Base-by-base conservation (phyloP, 352 stramenopile genomes). In the Globisporangium lucens region DNA sequence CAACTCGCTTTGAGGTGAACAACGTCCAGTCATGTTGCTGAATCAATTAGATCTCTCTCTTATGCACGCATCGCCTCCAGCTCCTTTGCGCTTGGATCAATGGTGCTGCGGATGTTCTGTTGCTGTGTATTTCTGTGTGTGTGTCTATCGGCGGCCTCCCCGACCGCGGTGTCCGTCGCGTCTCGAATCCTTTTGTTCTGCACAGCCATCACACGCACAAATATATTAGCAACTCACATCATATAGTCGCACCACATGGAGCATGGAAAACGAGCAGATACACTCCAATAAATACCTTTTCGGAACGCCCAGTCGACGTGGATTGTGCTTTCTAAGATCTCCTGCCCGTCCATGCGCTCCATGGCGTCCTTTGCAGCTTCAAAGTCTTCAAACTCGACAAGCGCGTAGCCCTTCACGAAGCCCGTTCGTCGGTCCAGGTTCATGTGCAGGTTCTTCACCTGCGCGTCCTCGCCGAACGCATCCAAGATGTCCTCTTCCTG, bases 401-500 rank as follows among this genome's bases (percentile, higher is more conserved):
- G 81, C 51, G 94, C 94, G 75, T 99, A 99, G 29, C 95, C 93
- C 76, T 98, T 99, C 46, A 98, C 91, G 73, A 98, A 98, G 46
- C 97, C 97, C 33, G 95, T 98, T 66, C 92, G 86, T 61, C 96
- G 80, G 77, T 99, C 96, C 35, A 98, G 74, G 70, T 98, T 98
- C 75, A 99, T 76, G 76, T 98, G 91, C 71, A 99, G 75, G 74
- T 98, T 98, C 76, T 98, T 98, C 9, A 99, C 92, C 36, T 89
- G 83, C n/a, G 96, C 96, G 75, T 97, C 95, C 66, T 99, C 97
- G 51, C 85, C 89, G 73, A 99, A 99, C 4, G 82, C 84, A 72
- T 99, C 97, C 62, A 98, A 78, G 55, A 99, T 76, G 73, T 99
- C 93, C 70, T 99, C 97, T 69, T 99, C 95, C 71, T 98, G 90